Conservation (phyloP, 2,329 filamentous ascomycete species). For the Akanthomyces uredinophilus region DNA sequence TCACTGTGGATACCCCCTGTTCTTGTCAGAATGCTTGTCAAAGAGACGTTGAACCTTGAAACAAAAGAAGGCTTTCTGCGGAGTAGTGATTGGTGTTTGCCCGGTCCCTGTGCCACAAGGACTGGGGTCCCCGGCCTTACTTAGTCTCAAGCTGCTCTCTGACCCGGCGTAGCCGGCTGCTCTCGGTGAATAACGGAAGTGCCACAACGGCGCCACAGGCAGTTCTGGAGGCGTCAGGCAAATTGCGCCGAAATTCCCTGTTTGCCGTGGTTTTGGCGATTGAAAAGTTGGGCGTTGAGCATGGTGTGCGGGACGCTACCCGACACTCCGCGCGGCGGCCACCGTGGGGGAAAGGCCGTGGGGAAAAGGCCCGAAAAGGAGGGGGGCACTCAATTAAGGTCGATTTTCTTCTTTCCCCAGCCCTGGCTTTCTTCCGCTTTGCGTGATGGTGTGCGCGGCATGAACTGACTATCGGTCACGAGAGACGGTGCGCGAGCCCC, state of each 20-base stretch:
- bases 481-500: neutral
- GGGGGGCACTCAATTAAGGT: neutral
- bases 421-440: neutral
- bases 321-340: conserved; percentile 8
- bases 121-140: neutral
- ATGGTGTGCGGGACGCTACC: neutral
- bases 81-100: no score
- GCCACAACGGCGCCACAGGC: neutral
- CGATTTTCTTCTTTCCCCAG: neutral
- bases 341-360: neutral
- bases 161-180: neutral
- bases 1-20: neutral
- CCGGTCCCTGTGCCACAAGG: neutral
- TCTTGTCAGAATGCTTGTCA: no score
- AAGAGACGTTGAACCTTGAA: no score
- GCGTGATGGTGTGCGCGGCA: neutral
- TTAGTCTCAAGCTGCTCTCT: neutral
- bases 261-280: conserved; percentile 1
- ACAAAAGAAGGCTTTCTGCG: no score
- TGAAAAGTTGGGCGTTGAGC: neutral
- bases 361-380: conserved; percentile 14
- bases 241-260: neutral
- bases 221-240: neutral
- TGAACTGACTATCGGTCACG: neutral
- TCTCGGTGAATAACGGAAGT: conserved; percentile 2